Evolutionary conservation across 208 protist genomes (phyloP).

Genomic region (Trypanosoma rangeli): DNA sequence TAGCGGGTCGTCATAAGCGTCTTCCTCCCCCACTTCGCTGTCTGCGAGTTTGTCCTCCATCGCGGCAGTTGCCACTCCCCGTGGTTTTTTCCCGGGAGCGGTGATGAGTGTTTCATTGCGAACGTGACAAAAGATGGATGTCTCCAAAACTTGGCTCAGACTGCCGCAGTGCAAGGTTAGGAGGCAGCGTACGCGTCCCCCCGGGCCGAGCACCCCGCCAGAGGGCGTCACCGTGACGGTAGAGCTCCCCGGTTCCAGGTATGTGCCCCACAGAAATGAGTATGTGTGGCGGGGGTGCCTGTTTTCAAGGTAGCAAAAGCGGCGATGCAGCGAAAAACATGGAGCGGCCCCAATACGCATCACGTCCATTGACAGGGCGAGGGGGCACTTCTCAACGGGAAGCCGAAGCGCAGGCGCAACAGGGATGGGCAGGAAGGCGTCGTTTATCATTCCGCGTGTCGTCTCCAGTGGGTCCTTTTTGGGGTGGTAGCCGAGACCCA

Average conservation of each 20-base stretch:
- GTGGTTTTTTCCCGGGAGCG: background rate
- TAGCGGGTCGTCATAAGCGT: constrained; percentile 13
- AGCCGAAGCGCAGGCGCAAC: constrained; percentile 26
- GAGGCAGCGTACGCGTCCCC: constrained; percentile 39
- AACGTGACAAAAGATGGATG: constrained; percentile 57
- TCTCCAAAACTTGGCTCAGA: constrained; percentile 74
- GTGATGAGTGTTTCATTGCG: constrained; percentile 34
- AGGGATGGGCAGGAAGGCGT: constrained; percentile 59
- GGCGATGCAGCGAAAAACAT: constrained; percentile 83
- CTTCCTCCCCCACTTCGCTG: constrained; percentile 9
- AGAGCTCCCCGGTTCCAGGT: constrained; percentile 53
- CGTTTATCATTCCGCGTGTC: constrained; percentile 35
- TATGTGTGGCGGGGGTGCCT: constrained; percentile 50
- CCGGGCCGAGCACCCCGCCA: constrained; percentile 56
- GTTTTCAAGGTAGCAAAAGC: constrained; percentile 65
- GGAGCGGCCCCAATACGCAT: constrained; percentile 67
- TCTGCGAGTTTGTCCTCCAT: constrained; percentile 10
- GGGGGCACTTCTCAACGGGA: constrained; percentile 30
- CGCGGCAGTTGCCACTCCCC: background rate
- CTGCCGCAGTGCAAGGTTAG: constrained; percentile 77
- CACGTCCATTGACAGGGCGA: constrained; percentile 74
- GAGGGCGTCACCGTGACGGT: constrained; percentile 45
- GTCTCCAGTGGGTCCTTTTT: constrained; percentile 32
- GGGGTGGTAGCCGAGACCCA: constrained; percentile 82
- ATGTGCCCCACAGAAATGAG: constrained; percentile 58